Evolutionary conservation across 495 filamentous ascomycete species (phyloP).

Genomic region (Echria macrotheca): DNA sequence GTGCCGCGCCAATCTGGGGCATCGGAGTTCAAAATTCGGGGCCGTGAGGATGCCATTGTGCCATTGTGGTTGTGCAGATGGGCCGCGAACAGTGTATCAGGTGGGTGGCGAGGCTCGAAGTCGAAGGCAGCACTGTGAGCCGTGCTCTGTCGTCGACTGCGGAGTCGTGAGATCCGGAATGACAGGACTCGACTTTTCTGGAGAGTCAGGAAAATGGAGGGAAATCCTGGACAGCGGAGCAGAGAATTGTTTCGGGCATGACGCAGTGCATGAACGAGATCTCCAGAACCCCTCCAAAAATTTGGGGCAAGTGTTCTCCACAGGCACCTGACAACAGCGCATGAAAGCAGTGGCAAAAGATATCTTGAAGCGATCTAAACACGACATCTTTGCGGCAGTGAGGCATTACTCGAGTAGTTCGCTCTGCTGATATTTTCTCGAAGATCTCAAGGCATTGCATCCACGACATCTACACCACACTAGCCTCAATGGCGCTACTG

Average conservation of each 20-base stretch:
- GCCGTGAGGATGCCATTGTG: not conserved
- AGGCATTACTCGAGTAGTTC: too few relatives aligned
- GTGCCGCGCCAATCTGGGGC: not conserved
- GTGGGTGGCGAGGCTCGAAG: conserved; percentile 8
- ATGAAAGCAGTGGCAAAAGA: conserved; percentile 7
- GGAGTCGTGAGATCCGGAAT: conserved; percentile 8
- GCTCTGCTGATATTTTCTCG: too few relatives aligned
- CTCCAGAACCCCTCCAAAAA: conserved; percentile 4
- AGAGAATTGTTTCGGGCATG: not conserved
- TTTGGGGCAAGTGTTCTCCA: too few relatives aligned
- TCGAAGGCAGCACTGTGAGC: too few relatives aligned
- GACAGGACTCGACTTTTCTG: not conserved
- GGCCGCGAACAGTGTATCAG: conserved; percentile 1
- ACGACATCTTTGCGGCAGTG: too few relatives aligned
- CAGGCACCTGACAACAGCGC: not conserved
- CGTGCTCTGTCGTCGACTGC: too few relatives aligned
- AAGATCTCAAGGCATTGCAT: not conserved
- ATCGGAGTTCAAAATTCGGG: not conserved
- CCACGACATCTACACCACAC: too few relatives aligned
- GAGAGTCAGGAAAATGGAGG: too few relatives aligned
- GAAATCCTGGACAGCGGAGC: not conserved
- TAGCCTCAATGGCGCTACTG: too few relatives aligned
- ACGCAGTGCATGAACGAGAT: conserved; percentile 6
- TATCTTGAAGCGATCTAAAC: not conserved
- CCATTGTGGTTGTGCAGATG: too few relatives aligned